These are phyloP conservation scores for Gymnopilus junonius DNA, from an alignment of 768 basidiomycete species.

Conservation along the genomic window DNA sequence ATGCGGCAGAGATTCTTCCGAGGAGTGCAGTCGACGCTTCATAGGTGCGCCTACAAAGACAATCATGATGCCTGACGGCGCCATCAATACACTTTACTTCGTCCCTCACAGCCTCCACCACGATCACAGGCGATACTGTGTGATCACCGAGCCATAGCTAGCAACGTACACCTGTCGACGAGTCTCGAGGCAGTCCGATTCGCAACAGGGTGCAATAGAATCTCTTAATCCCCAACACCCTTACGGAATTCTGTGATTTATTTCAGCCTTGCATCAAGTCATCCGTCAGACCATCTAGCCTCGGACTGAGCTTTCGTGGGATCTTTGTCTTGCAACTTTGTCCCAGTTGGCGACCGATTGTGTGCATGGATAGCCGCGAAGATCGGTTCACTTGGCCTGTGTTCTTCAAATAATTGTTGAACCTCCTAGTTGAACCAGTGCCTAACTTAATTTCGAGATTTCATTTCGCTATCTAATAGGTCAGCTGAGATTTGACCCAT, in stretches of 20 bases:
- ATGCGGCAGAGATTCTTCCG: neutral
- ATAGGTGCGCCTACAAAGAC: neutral
- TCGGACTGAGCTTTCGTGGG: neutral
- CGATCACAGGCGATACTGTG: neutral
- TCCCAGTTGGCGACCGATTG: neutral
- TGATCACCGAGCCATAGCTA: neutral
- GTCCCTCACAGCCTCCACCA: conserved; percentile 2
- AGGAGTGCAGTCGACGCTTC: neutral
- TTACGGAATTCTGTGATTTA: neutral
- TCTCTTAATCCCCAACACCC: neutral
- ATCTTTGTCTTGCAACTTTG: neutral
- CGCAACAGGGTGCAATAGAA: conserved; percentile 6
- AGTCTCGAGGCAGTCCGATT: conserved; percentile 1
- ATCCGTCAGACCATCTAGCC: too few relatives aligned
- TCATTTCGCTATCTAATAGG: neutral
- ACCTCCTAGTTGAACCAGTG: too few relatives aligned
- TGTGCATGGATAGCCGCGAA: too few relatives aligned
- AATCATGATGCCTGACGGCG: neutral
- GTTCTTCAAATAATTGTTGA: too few relatives aligned
- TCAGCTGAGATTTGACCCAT: neutral
- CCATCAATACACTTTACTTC: neutral
- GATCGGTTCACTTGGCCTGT: too few relatives aligned
- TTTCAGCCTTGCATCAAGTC: neutral
- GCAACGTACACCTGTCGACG: conserved; percentile 2
- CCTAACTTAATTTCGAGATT: neutral